These are phyloP conservation scores for Clonostachys rhizophaga DNA, from an alignment of 2,329 filamentous ascomycete species.

Conservation along the genomic window DNA sequence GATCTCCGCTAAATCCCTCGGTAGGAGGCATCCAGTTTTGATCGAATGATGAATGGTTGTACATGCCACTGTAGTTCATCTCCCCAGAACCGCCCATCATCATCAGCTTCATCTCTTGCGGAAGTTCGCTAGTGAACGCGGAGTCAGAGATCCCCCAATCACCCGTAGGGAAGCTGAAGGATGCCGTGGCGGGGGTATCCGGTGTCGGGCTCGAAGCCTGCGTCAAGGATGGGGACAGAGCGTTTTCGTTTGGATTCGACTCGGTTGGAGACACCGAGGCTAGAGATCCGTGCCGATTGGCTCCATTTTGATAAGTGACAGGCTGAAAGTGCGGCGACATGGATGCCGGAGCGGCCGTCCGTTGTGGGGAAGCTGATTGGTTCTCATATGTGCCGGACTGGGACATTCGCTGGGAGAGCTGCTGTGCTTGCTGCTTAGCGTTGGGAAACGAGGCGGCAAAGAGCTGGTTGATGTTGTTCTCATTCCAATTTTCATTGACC, in stretches of 20 bases:
- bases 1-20: not conserved
- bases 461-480: conserved; percentile 39
- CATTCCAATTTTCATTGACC: conserved; percentile 29
- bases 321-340: conserved; percentile 12
- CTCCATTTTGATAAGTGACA: conserved; percentile 11
- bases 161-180: conserved; percentile 12
- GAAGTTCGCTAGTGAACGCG: conserved; percentile 34
- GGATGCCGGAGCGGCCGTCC: conserved; percentile 7
- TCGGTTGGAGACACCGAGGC: not conserved
- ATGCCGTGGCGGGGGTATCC: conserved; percentile 7
- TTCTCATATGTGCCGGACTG: not conserved
- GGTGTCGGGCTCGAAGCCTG: conserved; percentile 1
- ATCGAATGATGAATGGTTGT: conserved; percentile 7
- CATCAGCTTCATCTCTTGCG: conserved; percentile 36
- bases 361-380: not conserved
- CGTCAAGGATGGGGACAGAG: not conserved
- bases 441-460: conserved; percentile 42
- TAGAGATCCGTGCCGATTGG: conserved; percentile 6
- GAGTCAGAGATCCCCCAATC: conserved; percentile 16
- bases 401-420: conserved; percentile 3
- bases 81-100: conserved; percentile 13
- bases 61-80: conserved; percentile 14
- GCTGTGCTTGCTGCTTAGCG: conserved; percentile 14
- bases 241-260: not conserved
- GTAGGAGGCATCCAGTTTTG: conserved; percentile 6